These are phyloP conservation scores for Colletotrichum sublineola DNA, from an alignment of 2,329 filamentous ascomycete genomes.

Conservation along the genomic window DNA sequence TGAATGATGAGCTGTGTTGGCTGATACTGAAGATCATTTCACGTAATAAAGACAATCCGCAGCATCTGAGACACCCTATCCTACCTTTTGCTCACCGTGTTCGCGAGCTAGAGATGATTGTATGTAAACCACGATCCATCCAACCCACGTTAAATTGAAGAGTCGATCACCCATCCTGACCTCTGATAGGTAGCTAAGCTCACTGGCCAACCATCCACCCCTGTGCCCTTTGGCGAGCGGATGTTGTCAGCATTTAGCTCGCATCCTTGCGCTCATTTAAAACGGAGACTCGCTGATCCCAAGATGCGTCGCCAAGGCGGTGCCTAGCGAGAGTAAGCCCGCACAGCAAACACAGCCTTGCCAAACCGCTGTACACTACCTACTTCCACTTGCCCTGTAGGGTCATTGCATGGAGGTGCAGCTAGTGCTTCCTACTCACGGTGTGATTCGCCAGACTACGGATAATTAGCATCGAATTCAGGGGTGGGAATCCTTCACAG, in stretches of 20 bases:
- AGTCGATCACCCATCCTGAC: background rate
- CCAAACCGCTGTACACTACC: background rate
- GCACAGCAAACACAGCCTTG: background rate
- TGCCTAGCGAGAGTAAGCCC: background rate
- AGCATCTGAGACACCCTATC: background rate
- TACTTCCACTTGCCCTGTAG: background rate
- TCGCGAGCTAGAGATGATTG: background rate
- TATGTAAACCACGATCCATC: background rate
- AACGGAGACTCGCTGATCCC: background rate
- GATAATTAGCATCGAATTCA: background rate
- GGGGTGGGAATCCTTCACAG: background rate
- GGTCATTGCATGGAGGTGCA: slow-evolving; percentile 1
- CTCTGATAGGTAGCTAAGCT: background rate
- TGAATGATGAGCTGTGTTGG: background rate
- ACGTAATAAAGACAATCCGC: background rate
- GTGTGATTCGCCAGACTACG: slow-evolving; percentile 8
- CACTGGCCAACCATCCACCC: background rate
- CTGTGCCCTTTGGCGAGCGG: background rate
- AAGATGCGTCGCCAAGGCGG: background rate
- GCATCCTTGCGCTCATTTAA: background rate
- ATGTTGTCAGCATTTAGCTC: background rate
- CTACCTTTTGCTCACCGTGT: background rate
- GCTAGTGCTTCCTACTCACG: background rate
- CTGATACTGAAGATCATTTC: background rate
- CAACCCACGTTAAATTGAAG: background rate